Percentiles rank a stretch among this genome's conserved stretches.
Conservation (phyloP, 176 grass and related monocot species). For the Oryza australiensis region DNA sequence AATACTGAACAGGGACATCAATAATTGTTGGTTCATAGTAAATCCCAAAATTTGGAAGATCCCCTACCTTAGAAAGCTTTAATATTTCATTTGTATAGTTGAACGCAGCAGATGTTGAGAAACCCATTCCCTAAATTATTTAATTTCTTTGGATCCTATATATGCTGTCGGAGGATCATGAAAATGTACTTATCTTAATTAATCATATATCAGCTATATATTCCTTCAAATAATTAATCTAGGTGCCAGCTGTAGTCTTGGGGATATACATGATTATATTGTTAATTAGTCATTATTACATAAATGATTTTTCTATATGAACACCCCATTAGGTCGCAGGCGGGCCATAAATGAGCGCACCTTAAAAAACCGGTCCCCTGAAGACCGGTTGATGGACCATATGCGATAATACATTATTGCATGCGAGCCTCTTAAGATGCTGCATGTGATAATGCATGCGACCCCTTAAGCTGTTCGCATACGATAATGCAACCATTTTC, state of each 20-base stretch:
- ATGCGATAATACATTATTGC: no score
- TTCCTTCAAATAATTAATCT: conserved; percentile 16
- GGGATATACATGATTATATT: not conserved
- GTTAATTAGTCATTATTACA: no score
- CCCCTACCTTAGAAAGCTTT: not conserved
- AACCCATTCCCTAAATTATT: not conserved
- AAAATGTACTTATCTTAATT: not conserved
- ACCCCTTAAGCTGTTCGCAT: no score
- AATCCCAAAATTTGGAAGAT: not conserved
- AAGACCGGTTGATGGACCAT: no score
- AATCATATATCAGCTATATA: not conserved
- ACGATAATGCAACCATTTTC: no score
- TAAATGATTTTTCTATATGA: no score
- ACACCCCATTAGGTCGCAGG: no score
- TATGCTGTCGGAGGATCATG: not conserved
- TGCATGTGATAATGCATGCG: no score
- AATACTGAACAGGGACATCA: not conserved
- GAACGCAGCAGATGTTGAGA: not conserved
- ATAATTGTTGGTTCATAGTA: not conserved
- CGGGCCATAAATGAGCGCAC: no score
- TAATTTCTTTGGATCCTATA: not conserved
- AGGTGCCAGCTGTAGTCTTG: not conserved
- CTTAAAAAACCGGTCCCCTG: no score
- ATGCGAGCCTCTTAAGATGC: no score
- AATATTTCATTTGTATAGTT: not conserved